A percentile compares a stretch with the other conserved stretches of the same genome.
These are phyloP conservation scores for Colletotrichum sp. DNA, from an alignment of 2,329 filamentous ascomycete genomes.

Conservation along the genomic window DNA sequence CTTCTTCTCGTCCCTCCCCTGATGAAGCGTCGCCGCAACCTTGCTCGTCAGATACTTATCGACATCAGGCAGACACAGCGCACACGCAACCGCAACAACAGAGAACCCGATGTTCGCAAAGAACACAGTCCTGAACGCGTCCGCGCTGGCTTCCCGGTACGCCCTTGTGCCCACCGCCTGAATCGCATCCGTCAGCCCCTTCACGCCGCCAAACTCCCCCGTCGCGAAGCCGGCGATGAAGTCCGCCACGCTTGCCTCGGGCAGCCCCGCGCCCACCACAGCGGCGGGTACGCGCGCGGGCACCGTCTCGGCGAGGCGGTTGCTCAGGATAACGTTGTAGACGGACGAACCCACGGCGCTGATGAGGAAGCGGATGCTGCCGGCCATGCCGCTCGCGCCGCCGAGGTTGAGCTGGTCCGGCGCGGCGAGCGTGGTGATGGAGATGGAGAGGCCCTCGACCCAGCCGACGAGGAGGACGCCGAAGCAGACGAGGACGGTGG, in stretches of 20 bases:
- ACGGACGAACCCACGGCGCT: slow-evolving; percentile 36
- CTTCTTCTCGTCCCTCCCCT: slow-evolving; percentile 26
- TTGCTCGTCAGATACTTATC: slow-evolving; percentile 36
- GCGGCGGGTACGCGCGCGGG: slow-evolving; percentile 34
- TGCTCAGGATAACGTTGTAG: slow-evolving; percentile 37
- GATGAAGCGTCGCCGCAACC: slow-evolving; percentile 37
- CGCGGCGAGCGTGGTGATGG: slow-evolving; percentile 36
- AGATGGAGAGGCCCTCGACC: slow-evolving; percentile 37
- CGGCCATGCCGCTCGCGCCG: slow-evolving; percentile 37
- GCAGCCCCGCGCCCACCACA: slow-evolving; percentile 40
- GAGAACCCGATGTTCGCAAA: slow-evolving; percentile 39
- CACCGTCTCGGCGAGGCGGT: slow-evolving; percentile 34
- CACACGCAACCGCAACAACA: slow-evolving; percentile 32
- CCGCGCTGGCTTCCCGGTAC: slow-evolving; percentile 36
- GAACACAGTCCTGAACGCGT: slow-evolving; percentile 39
- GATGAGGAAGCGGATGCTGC: slow-evolving; percentile 39
- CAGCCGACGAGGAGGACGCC: slow-evolving; percentile 41
- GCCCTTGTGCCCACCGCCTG: slow-evolving; percentile 31
- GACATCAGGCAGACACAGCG: slow-evolving; percentile 35
- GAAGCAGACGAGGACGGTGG: slow-evolving; percentile 31
- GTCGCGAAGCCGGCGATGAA: slow-evolving; percentile 37
- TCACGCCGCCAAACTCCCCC: slow-evolving; percentile 31
- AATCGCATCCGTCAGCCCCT: slow-evolving; percentile 34
- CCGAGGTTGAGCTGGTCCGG: slow-evolving; percentile 40
- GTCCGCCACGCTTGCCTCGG: slow-evolving; percentile 33